Evolutionary conservation across 2,329 filamentous ascomycete genomes (phyloP), one percentile per base, ranked within the genome.

Genomic region (Aspergillus persii): DNA sequence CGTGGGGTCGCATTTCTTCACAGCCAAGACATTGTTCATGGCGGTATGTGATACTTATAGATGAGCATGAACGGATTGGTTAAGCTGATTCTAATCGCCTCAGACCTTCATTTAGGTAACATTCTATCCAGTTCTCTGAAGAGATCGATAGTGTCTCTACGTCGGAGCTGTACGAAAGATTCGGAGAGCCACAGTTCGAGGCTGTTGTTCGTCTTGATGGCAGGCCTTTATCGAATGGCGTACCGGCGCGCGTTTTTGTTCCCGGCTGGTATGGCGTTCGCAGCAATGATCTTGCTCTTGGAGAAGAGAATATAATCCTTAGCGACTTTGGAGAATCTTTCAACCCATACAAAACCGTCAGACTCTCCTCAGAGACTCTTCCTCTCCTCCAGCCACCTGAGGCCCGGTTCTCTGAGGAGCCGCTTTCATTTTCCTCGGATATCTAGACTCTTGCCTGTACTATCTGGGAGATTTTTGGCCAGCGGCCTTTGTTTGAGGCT

Each of bases 391-490:
- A 68, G 3, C 71, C 73, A 23, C 76, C 75, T 0, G 75, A 77
- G 60, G 66, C 68, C 8, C 58, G 63, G 15, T 78, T 78, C 52
- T 71, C 71, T 6, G 59, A 60, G 12, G 66, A 50, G 4, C 70
- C 75, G 1, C 72, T 78, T 12, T 70, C 72, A 7, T 74, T 74
- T 53, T 12, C 68, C 7, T 74, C 72, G 1, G 74, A 79, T 52
- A 73, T 77, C 15, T 78, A 73, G 74, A 76, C 69, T 33, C 68
- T 78, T 26, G 71, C 68, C 1, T 79, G 74, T 59, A 64, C 66
- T 0, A 73, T 78, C 29, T 79, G 70, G 63, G 71, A 69, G 31
- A 65, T 78, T n/a, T 55, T 78, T 30, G 70, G 66, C 12, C 61
- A 68, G 23, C 62, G 66, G 30, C 59, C 68, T 18, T 63, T 73